These are phyloP conservation scores for Xylaria sp. DNA, from an alignment of 2,329 filamentous ascomycete species.

Conservation along the genomic window DNA sequence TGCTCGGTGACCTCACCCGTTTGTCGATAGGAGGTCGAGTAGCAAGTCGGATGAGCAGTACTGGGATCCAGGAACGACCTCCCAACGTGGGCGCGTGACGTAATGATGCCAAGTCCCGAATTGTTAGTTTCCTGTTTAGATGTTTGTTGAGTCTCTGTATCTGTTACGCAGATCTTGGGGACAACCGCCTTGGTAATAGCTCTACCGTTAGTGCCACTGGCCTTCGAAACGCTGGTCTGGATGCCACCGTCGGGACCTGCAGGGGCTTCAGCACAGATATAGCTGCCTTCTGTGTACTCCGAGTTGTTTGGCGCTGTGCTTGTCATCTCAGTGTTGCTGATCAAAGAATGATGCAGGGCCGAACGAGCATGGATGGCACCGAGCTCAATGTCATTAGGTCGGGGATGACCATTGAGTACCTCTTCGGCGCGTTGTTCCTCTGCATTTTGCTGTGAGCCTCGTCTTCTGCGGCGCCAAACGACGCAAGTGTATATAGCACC, in stretches of 20 bases:
- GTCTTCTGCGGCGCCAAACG: not conserved
- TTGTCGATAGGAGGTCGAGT: not conserved
- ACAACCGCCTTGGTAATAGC: not conserved
- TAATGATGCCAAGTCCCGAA: no score
- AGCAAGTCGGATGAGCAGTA: not conserved
- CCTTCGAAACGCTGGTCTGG: not conserved
- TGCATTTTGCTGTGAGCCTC: not conserved
- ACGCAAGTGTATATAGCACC: not conserved
- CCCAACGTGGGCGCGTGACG: not conserved
- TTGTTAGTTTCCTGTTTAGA: not conserved
- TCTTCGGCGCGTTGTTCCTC: constrained; percentile 12
- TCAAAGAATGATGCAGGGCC: not conserved
- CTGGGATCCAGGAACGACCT: not conserved
- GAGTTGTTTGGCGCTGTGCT: not conserved
- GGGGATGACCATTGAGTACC: constrained; percentile 5
- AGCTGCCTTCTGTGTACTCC: not conserved
- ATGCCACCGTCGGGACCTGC: not conserved
- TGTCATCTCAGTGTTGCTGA: not conserved
- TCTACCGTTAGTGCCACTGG: not conserved
- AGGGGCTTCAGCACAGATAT: not conserved
- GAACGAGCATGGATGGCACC: constrained; percentile 2
- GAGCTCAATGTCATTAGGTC: constrained; percentile 23
- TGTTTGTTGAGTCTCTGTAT: not conserved
- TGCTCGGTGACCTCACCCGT: not conserved
- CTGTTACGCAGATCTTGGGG: not conserved